Percentiles rank a stretch among this genome's conserved stretches.
Conservation (phyloP, 192 early-diverging fungal genomes). For the Rhizoclosmatium globosum region DNA sequence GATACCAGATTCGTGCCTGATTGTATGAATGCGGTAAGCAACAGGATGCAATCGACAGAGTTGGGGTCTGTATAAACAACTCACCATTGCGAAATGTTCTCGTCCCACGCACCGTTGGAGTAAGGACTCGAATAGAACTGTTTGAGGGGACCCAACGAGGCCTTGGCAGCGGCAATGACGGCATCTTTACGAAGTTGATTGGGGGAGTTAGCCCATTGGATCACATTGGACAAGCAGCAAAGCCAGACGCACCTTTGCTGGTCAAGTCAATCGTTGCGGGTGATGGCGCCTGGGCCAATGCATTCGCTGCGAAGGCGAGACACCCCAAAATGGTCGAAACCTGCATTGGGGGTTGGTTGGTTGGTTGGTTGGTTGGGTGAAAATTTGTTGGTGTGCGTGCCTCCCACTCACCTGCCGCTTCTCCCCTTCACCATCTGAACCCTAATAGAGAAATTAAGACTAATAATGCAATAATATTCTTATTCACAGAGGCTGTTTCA, state of each 20-base stretch:
- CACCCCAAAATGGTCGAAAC: background rate
- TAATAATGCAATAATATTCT: too few species aligned
- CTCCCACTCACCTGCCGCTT: background rate
- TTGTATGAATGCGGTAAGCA: background rate
- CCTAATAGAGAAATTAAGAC: too few species aligned
- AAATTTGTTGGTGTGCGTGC: background rate
- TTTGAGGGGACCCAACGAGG: conserved; percentile 13
- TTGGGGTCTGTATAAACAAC: background rate
- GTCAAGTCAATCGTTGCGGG: background rate
- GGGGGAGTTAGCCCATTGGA: background rate
- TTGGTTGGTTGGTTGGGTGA: background rate
- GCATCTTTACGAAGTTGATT: background rate
- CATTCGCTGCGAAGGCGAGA: background rate
- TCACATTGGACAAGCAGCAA: background rate
- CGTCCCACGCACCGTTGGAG: conserved; percentile 1
- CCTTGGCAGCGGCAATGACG: conserved; percentile 24
- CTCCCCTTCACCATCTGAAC: background rate
- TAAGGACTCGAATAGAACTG: background rate
- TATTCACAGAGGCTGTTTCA: too few species aligned
- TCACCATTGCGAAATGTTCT: background rate
- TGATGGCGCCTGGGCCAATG: background rate
- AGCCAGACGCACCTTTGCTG: background rate
- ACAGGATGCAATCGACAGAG: background rate
- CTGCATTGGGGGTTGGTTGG: background rate
- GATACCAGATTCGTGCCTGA: conserved; percentile 12